These are phyloP conservation scores for Anthracocystis walkeri DNA, from an alignment of 1,284 basidiomycete species.

Conservation along the genomic window DNA sequence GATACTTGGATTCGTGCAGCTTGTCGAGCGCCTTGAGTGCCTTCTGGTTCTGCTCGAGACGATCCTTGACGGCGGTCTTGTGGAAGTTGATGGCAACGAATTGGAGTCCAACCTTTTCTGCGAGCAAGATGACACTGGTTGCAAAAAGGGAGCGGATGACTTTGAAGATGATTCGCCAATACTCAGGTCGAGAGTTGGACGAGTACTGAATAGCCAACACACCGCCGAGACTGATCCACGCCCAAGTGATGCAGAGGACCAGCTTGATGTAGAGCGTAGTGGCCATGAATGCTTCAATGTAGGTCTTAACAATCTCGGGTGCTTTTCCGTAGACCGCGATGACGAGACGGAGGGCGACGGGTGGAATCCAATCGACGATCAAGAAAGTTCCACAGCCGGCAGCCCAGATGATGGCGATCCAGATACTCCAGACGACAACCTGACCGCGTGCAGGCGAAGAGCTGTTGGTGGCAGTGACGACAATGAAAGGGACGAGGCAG, in stretches of 20 bases:
- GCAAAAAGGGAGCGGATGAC: constrained; percentile 61
- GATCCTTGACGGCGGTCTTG: constrained; percentile 64
- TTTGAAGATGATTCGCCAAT: constrained; percentile 56
- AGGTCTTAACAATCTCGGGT: constrained; percentile 60
- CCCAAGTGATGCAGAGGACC: constrained; percentile 65
- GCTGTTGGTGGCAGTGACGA: constrained; percentile 52
- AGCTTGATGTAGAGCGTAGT: constrained; percentile 61
- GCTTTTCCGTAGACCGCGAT: constrained; percentile 62
- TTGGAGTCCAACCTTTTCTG: constrained; percentile 61
- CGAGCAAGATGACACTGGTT: constrained; percentile 57
- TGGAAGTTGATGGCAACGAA: constrained; percentile 66
- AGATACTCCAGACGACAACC: constrained; percentile 63
- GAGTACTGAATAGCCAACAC: constrained; percentile 51
- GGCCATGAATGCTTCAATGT: constrained; percentile 61
- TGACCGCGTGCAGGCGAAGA: constrained; percentile 40
- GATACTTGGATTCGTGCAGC: constrained; percentile 64
- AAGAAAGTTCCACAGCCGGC: constrained; percentile 62
- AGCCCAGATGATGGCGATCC: constrained; percentile 67
- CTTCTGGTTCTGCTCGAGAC: constrained; percentile 61
- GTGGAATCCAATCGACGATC: constrained; percentile 59
- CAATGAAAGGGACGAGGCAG: constrained; percentile 62
- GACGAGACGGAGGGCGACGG: constrained; percentile 50
- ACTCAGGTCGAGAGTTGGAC: constrained; percentile 36
- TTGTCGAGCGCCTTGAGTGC: constrained; percentile 63
- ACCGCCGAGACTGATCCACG: constrained; percentile 67